A percentile compares a stretch with the other conserved stretches of the same genome.
Conservation (phyloP, 257 asterid species). For the Mitragyna speciosa region DNA sequence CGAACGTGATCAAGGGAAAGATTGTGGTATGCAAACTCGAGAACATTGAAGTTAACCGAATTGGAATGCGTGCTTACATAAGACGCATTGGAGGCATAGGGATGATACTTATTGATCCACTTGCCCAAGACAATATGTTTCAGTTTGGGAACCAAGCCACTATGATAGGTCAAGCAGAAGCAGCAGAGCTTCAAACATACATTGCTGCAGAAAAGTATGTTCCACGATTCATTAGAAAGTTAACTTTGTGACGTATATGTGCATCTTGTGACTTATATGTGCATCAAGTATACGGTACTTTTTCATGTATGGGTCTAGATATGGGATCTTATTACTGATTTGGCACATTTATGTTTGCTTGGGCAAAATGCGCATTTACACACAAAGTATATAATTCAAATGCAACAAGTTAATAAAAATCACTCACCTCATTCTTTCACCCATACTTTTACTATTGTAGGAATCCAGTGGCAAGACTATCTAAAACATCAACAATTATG, state of each 20-base stretch:
- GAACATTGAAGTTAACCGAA: slow-evolving; percentile 24
- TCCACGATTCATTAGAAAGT: slow-evolving; percentile 1
- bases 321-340: no score
- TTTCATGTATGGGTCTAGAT: no score
- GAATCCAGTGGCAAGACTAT: slow-evolving; percentile 53
- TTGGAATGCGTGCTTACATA: slow-evolving; percentile 29
- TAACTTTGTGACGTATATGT: no score
- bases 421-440: neutral
- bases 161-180: slow-evolving; percentile 35
- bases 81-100: slow-evolving; percentile 51
- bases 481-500: slow-evolving; percentile 31
- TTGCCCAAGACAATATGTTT: slow-evolving; percentile 34
- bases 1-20: slow-evolving; percentile 49
- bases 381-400: no score
- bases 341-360: no score
- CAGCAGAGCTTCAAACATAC: slow-evolving; percentile 45
- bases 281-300: no score
- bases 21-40: slow-evolving; percentile 48
- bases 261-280: no score
- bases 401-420: neutral
- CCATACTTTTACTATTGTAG: slow-evolving; percentile 23
- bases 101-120: slow-evolving; percentile 42
- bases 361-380: no score
- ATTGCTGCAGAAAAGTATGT: slow-evolving; percentile 39
- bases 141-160: slow-evolving; percentile 44